Conservation (phyloP, 345 rosid genomes). For the Aquilaria malaccensis region DNA sequence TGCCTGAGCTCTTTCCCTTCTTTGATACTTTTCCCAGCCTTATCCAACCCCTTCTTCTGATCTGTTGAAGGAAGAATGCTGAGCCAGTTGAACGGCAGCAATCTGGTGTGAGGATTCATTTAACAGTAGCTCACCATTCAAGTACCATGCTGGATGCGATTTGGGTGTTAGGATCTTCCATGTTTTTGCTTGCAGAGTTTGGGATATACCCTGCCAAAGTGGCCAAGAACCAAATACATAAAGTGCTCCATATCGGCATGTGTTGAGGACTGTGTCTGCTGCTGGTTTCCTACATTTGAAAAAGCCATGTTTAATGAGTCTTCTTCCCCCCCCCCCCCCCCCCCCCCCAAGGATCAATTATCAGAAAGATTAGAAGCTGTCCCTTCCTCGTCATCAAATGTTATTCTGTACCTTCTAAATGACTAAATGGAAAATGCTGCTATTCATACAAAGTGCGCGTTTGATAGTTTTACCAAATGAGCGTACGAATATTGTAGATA, state of each 20-base stretch:
- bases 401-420: not conserved
- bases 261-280: constrained; percentile 45
- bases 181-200: constrained; percentile 90
- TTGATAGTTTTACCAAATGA: too few relatives aligned
- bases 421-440: too few relatives aligned
- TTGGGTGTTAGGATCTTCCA: constrained; percentile 62
- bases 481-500: too few relatives aligned
- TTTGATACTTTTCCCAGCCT: too few relatives aligned
- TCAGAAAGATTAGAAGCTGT: constrained; percentile 76
- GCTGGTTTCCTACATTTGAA: constrained; percentile 51
- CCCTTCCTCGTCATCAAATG: constrained; percentile 7
- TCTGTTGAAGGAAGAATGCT: too few relatives aligned
- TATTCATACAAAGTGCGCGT: too few relatives aligned
- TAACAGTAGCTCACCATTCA: constrained; percentile 80
- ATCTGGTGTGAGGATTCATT: constrained; percentile 49
- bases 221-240: constrained; percentile 68
- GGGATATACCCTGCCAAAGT: constrained; percentile 67
- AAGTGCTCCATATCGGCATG: constrained; percentile 83
- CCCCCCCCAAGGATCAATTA: constrained; percentile 65
- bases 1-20: too few relatives aligned
- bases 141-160: constrained; percentile 63
- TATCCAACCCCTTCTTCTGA: too few relatives aligned
- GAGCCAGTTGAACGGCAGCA: constrained; percentile 41
- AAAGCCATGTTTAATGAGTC: constrained; percentile 47
- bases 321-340: constrained; percentile 36